phyloP scores from a whole-genome alignment of 306 rosid species.

The Cucumis hystrix region DNA sequence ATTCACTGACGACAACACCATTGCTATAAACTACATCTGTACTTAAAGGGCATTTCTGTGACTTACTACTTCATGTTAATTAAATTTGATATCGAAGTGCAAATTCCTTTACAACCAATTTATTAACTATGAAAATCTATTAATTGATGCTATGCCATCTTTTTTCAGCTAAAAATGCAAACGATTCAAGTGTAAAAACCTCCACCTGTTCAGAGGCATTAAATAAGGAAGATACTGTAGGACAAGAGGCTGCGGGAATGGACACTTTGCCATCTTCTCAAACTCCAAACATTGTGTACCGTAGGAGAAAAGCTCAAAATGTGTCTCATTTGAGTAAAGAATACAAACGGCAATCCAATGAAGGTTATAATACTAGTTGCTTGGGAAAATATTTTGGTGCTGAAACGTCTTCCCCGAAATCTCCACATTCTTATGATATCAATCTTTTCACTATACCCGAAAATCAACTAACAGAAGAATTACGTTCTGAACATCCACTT shows the following conservation, averaged over 20 bases:
- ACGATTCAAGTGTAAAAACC: slow-evolving; percentile 12
- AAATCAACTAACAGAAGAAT: slow-evolving; percentile 18
- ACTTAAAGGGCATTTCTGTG: background rate
- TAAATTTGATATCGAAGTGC: background rate
- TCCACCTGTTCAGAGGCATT: slow-evolving; percentile 16
- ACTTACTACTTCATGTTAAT: background rate
- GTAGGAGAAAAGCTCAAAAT: slow-evolving; percentile 32
- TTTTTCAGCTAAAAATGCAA: slow-evolving; percentile 17
- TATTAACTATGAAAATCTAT: background rate
- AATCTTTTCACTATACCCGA: slow-evolving; percentile 20
- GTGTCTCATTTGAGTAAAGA: slow-evolving; percentile 17
- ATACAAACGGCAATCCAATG: slow-evolving; percentile 11
- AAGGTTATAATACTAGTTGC: slow-evolving; percentile 19
- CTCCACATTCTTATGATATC: slow-evolving; percentile 20
- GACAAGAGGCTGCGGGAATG: slow-evolving; percentile 20
- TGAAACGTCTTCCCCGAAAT: slow-evolving; percentile 18
- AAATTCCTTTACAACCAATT: background rate
- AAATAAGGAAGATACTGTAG: slow-evolving; percentile 19
- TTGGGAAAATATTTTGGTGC: slow-evolving; percentile 18
- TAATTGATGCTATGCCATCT: background rate
- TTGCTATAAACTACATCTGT: background rate
- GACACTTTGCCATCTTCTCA: slow-evolving; percentile 17
- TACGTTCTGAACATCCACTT: slow-evolving; percentile 11
- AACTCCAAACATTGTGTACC: slow-evolving; percentile 32
- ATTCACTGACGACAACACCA: background rate